A percentile compares a stretch with the other conserved stretches of the same genome.
Conservation (phyloP, 208 protist genomes). For the Histomonas meleagridis region DNA sequence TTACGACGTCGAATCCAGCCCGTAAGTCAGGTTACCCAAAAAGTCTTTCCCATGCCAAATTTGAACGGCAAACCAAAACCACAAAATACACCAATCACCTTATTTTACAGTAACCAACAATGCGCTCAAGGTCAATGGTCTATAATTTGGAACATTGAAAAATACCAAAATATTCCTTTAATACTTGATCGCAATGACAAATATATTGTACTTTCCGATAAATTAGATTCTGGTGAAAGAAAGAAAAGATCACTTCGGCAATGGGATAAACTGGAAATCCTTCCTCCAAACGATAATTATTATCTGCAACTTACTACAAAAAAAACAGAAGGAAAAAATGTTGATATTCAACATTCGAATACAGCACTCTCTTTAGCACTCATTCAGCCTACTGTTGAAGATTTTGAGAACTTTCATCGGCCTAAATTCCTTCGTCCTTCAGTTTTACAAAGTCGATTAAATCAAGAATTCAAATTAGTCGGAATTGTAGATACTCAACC, state of each 20-base stretch:
- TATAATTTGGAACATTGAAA: not conserved
- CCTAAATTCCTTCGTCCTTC: too few species aligned
- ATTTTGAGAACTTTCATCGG: not conserved
- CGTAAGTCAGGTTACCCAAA: too few species aligned
- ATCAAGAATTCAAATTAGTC: not conserved
- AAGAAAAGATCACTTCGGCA: not conserved
- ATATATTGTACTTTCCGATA: not conserved
- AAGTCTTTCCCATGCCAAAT: too few species aligned
- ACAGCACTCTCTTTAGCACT: not conserved
- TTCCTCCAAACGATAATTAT: not conserved
- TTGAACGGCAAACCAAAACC: too few species aligned
- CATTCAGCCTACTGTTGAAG: not conserved
- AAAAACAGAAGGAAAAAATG: not conserved
- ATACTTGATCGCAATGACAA: not conserved
- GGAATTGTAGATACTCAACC: not conserved
- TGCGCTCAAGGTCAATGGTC: not conserved
- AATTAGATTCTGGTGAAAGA: not conserved
- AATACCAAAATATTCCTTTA: not conserved
- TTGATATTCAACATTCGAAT: constrained; percentile 17
- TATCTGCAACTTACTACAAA: not conserved
- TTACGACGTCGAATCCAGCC: too few species aligned
- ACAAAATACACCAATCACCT: too few species aligned
- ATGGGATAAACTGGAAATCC: not conserved
- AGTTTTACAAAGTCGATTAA: not conserved
- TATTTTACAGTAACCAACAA: too few species aligned